Percentiles rank a stretch among this genome's conserved stretches.
Conservation (phyloP, 78 protist genomes). For the Cavenderia fasciculata region DNA sequence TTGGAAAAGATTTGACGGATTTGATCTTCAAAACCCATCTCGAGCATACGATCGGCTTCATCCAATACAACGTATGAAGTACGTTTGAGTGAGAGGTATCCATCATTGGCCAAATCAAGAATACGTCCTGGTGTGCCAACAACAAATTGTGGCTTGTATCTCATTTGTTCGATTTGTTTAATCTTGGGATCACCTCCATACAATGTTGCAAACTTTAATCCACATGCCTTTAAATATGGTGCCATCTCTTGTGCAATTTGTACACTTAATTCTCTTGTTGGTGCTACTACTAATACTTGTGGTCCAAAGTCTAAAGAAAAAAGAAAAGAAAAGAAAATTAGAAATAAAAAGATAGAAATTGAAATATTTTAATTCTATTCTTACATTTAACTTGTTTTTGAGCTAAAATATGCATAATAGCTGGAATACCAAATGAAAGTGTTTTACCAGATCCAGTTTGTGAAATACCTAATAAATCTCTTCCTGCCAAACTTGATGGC, state of each 20-base stretch:
- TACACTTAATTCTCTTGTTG: constrained; percentile 96
- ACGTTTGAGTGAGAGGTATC: constrained; percentile 81
- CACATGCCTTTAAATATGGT: neutral
- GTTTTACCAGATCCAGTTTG: constrained; percentile 99
- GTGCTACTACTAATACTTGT: constrained; percentile 88
- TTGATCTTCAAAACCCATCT: constrained; percentile 98
- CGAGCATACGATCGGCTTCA: constrained; percentile 99
- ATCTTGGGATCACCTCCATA: constrained; percentile 38
- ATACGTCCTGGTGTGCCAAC: constrained; percentile 99
- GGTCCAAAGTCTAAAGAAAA: constrained; percentile 38
- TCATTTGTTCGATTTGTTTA: constrained; percentile 90
- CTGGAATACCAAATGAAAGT: constrained; percentile 94
- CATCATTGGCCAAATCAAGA: constrained; percentile 93
- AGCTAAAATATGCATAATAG: constrained; percentile 87
- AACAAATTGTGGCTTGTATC: constrained; percentile 91
- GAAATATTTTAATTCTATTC: too few relatives aligned
- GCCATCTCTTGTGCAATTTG: constrained; percentile 88
- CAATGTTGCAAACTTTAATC: neutral
- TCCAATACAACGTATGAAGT: constrained; percentile 97
- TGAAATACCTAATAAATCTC: constrained; percentile 93
- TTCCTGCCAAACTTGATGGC: constrained; percentile 88
- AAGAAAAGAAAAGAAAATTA: too few relatives aligned
- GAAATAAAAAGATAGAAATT: too few relatives aligned
- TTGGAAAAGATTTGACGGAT: constrained; percentile 82
- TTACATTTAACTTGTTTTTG: too few relatives aligned